A percentile compares a stretch with the other conserved stretches of the same genome.
phyloP scores from a whole-genome alignment of 169 alveolate species.

The Plasmodium reichenowi region DNA sequence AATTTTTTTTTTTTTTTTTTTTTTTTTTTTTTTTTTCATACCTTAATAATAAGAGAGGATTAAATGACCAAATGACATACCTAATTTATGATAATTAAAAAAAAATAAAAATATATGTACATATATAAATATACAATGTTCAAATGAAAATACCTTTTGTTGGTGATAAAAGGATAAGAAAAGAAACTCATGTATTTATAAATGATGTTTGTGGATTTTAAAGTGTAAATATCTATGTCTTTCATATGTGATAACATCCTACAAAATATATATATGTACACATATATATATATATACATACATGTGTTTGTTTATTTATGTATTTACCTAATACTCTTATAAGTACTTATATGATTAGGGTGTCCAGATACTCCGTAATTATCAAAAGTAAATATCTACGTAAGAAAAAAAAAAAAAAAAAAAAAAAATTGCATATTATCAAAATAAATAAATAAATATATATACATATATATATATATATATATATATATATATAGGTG shows the following conservation, averaged over 20 bases:
- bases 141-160: constrained; percentile 15
- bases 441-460: no score
- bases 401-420: background rate
- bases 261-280: background rate
- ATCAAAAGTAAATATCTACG: constrained; percentile 83
- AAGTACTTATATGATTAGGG: constrained; percentile 82
- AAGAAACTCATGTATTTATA: constrained; percentile 38
- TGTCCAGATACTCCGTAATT: constrained; percentile 83
- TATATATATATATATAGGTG: no score
- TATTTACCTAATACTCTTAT: constrained; percentile 67
- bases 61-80: constrained; percentile 12
- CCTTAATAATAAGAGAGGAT: constrained; percentile 50
- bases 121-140: background rate
- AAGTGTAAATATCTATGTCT: constrained; percentile 21
- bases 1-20: constrained; percentile 1
- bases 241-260: constrained; percentile 34
- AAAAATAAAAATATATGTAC: background rate
- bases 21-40: constrained; percentile 13
- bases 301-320: background rate
- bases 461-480: no score
- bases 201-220: constrained; percentile 35
- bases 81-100: background rate
- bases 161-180: constrained; percentile 39
- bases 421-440: no score
- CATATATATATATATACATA: no score